phyloP scores from a whole-genome alignment of 108 stramenopile genomes.

The Pseudonitzschia multiseries region DNA sequence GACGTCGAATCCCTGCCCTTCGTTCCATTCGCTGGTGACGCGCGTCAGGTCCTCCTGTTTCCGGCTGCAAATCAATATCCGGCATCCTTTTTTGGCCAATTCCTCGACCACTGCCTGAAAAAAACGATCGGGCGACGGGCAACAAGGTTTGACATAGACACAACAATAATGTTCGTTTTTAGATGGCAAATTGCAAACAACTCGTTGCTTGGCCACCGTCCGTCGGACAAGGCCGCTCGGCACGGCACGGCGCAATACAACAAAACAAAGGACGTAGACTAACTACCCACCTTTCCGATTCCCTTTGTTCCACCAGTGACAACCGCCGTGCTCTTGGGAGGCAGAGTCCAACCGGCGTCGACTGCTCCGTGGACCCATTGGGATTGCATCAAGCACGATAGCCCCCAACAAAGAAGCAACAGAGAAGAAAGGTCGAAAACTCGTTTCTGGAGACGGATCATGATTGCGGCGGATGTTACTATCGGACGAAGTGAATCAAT shows the following conservation, averaged over 20 bases:
- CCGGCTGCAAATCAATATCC: conserved; percentile 70
- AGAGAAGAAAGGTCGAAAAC: background rate
- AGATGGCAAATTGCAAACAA: background rate
- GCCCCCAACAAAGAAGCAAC: background rate
- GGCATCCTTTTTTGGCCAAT: conserved; percentile 48
- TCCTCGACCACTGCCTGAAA: conserved; percentile 43
- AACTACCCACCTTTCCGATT: conserved; percentile 61
- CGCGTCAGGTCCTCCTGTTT: conserved; percentile 60
- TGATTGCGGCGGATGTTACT: background rate
- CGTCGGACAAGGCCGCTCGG: background rate
- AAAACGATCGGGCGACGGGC: too few relatives aligned
- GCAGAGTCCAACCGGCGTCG: conserved; percentile 37
- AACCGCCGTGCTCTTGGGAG: conserved; percentile 52
- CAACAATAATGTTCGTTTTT: too few relatives aligned
- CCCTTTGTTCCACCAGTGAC: conserved; percentile 90
- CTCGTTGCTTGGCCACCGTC: too few relatives aligned
- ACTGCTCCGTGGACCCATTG: background rate
- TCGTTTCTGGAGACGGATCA: background rate
- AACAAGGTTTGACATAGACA: too few relatives aligned
- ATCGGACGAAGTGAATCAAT: too few relatives aligned
- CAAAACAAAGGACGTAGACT: too few relatives aligned
- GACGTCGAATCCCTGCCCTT: conserved; percentile 56
- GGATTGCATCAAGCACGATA: background rate
- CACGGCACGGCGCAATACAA: too few relatives aligned
- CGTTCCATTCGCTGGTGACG: conserved; percentile 63